Evolutionary conservation across 148 eudicot genomes (phyloP).

Genomic region (Heliosperma pusillum): DNA sequence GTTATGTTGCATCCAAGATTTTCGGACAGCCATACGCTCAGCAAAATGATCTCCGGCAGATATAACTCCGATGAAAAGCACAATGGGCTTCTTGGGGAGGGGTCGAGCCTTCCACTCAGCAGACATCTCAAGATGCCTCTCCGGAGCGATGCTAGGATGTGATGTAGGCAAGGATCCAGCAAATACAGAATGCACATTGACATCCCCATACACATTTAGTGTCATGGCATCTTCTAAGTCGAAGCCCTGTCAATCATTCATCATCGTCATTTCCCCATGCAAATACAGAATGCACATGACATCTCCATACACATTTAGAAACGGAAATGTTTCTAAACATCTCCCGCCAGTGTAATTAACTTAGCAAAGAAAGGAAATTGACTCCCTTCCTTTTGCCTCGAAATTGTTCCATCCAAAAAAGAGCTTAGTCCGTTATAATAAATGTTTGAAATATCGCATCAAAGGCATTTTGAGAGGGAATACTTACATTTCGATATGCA

Average conservation of each 20-base stretch:
- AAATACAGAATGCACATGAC: too few species aligned
- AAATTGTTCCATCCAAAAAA: too few species aligned
- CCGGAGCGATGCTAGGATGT: constrained; percentile 60
- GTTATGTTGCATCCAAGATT: constrained; percentile 82
- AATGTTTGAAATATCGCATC: neutral
- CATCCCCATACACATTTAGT: constrained; percentile 55
- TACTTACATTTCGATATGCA: constrained; percentile 76
- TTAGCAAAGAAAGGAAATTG: too few species aligned
- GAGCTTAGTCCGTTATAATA: too few species aligned
- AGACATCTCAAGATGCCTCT: constrained; percentile 66
- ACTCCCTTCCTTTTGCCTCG: too few species aligned
- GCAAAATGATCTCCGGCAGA: constrained; percentile 86
- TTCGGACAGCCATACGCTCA: constrained; percentile 87
- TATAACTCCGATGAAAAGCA: constrained; percentile 67
- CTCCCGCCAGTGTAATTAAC: too few species aligned
- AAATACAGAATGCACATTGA: constrained; percentile 55
- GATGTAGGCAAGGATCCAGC: constrained; percentile 69
- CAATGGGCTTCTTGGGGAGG: constrained; percentile 48
- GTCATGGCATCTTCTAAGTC: constrained; percentile 77
- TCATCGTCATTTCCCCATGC: neutral
- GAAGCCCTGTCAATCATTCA: constrained; percentile 46
- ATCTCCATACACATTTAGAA: too few species aligned
- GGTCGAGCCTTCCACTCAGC: constrained; percentile 61
- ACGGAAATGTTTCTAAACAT: too few species aligned
- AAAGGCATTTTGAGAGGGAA: neutral